Conservation (phyloP, 2,329 filamentous ascomycete genomes). For the Colletotrichum horii region DNA sequence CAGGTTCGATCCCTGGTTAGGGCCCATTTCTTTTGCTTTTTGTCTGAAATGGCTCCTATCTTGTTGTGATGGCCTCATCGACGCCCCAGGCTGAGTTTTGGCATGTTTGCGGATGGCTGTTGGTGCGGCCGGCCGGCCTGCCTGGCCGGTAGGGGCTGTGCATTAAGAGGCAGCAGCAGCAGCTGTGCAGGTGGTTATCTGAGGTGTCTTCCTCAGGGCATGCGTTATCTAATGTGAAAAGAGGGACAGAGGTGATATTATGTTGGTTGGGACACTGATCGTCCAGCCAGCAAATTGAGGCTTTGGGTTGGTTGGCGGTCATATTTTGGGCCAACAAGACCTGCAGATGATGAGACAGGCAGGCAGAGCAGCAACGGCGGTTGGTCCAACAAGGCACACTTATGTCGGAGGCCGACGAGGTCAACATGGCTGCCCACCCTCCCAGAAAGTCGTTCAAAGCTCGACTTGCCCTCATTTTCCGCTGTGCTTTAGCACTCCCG, state of each 20-base stretch:
- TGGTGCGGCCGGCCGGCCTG: neutral
- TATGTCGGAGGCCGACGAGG: neutral
- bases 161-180: neutral
- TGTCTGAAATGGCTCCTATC: no score
- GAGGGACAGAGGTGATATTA: neutral
- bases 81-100: neutral
- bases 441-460: neutral
- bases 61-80: neutral
- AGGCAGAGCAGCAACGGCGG: neutral
- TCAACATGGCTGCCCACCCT: neutral
- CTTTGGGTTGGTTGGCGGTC: neutral
- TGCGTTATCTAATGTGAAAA: neutral
- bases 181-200: neutral
- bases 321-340: neutral
- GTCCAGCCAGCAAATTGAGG: neutral
- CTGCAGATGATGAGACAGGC: neutral
- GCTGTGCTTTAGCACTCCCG: neutral
- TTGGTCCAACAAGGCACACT: neutral
- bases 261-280: neutral
- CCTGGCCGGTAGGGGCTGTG: neutral
- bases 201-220: neutral
- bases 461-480: neutral
- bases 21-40: neutral
- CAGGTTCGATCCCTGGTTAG: conserved; percentile 22
- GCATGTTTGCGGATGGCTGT: neutral